phyloP scores from a whole-genome alignment of 1,284 basidiomycete species.

The Rhodotorula glutinis region DNA sequence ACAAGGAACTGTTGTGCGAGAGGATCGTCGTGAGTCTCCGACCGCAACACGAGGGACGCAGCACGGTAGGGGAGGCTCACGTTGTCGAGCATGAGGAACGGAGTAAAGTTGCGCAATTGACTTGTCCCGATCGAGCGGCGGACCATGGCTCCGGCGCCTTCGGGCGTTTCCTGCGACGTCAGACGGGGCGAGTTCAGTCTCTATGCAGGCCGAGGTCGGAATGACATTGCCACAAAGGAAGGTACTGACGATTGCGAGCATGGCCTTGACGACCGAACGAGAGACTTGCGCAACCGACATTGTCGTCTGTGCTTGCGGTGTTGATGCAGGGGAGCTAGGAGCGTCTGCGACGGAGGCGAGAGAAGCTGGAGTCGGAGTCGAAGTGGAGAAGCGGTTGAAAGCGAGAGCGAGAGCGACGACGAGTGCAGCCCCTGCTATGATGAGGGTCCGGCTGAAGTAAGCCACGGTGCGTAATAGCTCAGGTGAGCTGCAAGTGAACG shows the following conservation, averaged over 20 bases:
- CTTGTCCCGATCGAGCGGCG: constrained; percentile 78
- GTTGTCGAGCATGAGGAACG: constrained; percentile 64
- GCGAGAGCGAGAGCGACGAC: constrained; percentile 1
- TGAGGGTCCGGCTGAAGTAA: constrained; percentile 3
- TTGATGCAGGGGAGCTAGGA: not conserved
- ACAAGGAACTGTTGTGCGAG: not conserved
- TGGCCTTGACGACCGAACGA: constrained; percentile 67
- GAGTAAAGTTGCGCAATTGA: constrained; percentile 73
- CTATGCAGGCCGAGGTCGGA: too few species aligned
- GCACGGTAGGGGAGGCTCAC: constrained; percentile 49
- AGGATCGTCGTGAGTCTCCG: not conserved
- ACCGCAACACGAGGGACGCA: too few species aligned
- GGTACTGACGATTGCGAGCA: constrained; percentile 60
- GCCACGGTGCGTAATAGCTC: constrained; percentile 6
- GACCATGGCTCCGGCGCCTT: constrained; percentile 87
- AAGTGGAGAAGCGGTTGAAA: not conserved
- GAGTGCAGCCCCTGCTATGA: not conserved
- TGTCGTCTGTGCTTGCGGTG: constrained; percentile 35
- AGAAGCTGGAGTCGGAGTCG: not conserved
- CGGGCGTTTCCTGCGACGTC: constrained; percentile 58
- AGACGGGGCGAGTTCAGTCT: not conserved
- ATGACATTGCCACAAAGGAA: not conserved
- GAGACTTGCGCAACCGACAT: constrained; percentile 51
- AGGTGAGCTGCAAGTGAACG: not conserved
- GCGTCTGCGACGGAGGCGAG: not conserved